phyloP scores from a whole-genome alignment of 208 protist species.

The Blastocrithidia nonstop region DNA sequence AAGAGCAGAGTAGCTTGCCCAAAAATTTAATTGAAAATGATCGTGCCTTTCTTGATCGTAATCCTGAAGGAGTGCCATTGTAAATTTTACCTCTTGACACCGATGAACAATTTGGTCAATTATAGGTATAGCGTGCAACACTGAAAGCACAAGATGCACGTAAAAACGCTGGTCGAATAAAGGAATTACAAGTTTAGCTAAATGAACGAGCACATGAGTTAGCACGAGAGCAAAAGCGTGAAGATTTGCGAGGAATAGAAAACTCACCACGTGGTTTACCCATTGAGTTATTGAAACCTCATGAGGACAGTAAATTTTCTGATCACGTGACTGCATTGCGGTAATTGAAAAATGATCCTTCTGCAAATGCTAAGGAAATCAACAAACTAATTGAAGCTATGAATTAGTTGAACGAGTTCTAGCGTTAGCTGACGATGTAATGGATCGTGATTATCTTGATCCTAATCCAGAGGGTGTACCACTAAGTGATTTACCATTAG shows the following conservation, averaged over 20 bases:
- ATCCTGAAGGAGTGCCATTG: slow-evolving; percentile 43
- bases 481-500: slow-evolving; percentile 30
- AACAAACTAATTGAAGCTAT: slow-evolving; percentile 16
- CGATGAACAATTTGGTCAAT: slow-evolving; percentile 40
- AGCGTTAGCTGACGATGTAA: slow-evolving; percentile 25
- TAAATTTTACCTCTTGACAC: slow-evolving; percentile 35
- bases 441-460: slow-evolving; percentile 22
- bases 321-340: slow-evolving; percentile 6
- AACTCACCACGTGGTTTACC: too few relatives aligned
- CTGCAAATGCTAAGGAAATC: slow-evolving; percentile 28
- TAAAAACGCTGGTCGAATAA: slow-evolving; percentile 36
- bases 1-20: slow-evolving; percentile 37
- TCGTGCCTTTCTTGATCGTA: slow-evolving; percentile 31
- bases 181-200: slow-evolving; percentile 38
- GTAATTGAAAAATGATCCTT: not conserved
- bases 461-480: slow-evolving; percentile 38
- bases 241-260: slow-evolving; percentile 40
- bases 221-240: slow-evolving; percentile 31
- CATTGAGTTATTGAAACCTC: too few relatives aligned
- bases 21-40: slow-evolving; percentile 23
- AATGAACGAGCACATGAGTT: slow-evolving; percentile 56
- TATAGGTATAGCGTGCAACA: slow-evolving; percentile 44
- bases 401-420: slow-evolving; percentile 17
- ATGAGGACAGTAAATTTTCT: too few relatives aligned
- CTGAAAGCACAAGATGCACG: slow-evolving; percentile 49